Evolutionary conservation across 805 yeast genomes (phyloP), one percentile per base, ranked within the genome.

Genomic region (Candida ascalaphidarum): DNA sequence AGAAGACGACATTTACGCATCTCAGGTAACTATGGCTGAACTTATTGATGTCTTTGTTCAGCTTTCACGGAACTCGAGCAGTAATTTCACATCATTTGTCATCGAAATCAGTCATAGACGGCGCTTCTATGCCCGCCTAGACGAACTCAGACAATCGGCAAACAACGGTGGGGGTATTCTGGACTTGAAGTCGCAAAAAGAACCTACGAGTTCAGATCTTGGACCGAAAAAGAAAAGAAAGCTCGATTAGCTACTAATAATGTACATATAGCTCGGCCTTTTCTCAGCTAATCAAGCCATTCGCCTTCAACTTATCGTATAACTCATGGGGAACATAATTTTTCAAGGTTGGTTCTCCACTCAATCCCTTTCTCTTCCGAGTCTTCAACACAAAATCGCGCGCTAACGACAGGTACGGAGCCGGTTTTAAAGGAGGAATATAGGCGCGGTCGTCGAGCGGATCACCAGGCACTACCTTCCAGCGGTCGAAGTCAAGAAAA

Each of bases 361-460:
- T 66, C 20, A 89, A 55, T 0, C 96, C 97, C 48, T 86, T 89
- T 42, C 96, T 69, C 42, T 77, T 74, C 49, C 99, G 68, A 0
- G 96, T 85, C 51, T 94, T 92, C 56, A 84, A 57, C 17, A 85
- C 78, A 44, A 86, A 84, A 52, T 92, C 98, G 32, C 98, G 64
- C 1, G 96, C 89, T 33, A 88, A 56, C 3, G 81, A 75, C 7
- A 60, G 59, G 1, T 64, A 54, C 5, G 80, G 77, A 1, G 92
- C 95, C 0, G 95, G 83, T 40, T 74, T 75, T 48, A 89, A 61
- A 23, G 77, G 67, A 4, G 86, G 85, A 22, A 85, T 66, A 26
- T 55, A 58, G 11, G 72, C 70, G 18, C 72, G 68, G 14, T 58
- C 55, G 48, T 89, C 95, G 42, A 89, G 46, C 7, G 96, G 97